Base-by-base conservation (phyloP, 2,329 filamentous ascomycete genomes). In the Aspergillus pseudonomiae region DNA sequence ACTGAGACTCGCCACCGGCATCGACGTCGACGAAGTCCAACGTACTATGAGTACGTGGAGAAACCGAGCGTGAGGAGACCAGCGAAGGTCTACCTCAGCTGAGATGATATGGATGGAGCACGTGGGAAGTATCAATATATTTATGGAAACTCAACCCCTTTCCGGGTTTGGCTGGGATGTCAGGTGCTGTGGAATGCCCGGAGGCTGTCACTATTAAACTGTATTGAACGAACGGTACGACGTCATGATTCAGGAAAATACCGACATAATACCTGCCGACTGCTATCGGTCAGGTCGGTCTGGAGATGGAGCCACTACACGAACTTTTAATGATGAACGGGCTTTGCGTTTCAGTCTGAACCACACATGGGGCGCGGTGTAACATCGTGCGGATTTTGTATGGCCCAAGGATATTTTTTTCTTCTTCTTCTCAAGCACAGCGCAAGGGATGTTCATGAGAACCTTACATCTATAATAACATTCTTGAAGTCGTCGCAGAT, bases 61-160 rank as follows among this genome's bases (percentile, higher is more conserved):
- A 75, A 77, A 59, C 68, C 73, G 26, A 43, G 62, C 14, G 70
- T 78, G 56, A 69, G 74, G 53, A 69, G 74, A 43, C 77, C 77
- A n/a, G 67, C 74, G 6, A 79, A 71, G 69, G 74, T 78, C 24
- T 79, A 79, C 72, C 48, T 76, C 30, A 71, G 62, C 46, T 72
- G 64, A 59, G 10, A 19, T 30, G 30, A 26, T 34, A 28, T 21
- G 9, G 7, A 34, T 34, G 39, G 48, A 19, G 50, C 16, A 53
- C 16, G 50, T 30, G 50, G 39, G 32, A 39, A 26, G 39, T 24
- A 12, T 21, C 6, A 19, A 39, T 16, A 21, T 32, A 21, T n/a
- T 36, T 36, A 39, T 36, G 52, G 45, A 30, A 39, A 55, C 36
- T 28, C 4, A 28, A 21, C 24, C 5, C 52, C 14, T 39, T 52